These are phyloP conservation scores for Chrysosporium queenslandicum DNA, from an alignment of 2,329 filamentous ascomycete genomes.

Conservation along the genomic window DNA sequence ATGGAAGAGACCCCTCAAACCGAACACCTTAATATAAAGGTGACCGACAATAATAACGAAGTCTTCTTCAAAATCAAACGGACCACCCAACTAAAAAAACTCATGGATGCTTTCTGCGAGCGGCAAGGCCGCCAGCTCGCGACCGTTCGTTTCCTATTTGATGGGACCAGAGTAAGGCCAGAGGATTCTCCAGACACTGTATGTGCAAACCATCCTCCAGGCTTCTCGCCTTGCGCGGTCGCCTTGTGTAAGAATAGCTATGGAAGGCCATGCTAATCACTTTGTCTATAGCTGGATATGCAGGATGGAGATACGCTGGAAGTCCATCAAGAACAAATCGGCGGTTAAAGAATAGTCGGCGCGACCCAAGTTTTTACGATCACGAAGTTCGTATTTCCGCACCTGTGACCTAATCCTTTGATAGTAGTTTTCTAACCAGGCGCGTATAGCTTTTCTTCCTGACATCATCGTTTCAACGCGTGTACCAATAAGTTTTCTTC, in stretches of 20 bases:
- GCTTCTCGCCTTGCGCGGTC: not conserved
- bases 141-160: constrained; percentile 89
- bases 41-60: constrained; percentile 98
- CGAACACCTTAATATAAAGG: constrained; percentile 98
- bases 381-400: not conserved
- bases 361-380: not conserved
- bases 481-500: not conserved
- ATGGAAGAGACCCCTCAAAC: constrained; percentile 27
- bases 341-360: constrained; percentile 44
- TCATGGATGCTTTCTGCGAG: constrained; percentile 97
- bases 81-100: constrained; percentile 86
- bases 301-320: constrained; percentile 89
- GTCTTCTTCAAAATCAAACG: constrained; percentile 99
- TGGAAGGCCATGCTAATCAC: not conserved
- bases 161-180: constrained; percentile 83
- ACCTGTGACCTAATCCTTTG: not conserved
- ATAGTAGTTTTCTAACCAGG: not conserved
- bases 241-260: not conserved
- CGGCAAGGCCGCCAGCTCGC: constrained; percentile 77
- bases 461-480: not conserved
- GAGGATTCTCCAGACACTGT: constrained; percentile 86
- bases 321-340: constrained; percentile 96
- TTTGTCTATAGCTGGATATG: constrained; percentile 71
- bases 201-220: constrained; percentile 37
- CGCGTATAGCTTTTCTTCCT: not conserved